These are phyloP conservation scores for Macrotyloma uniflorum DNA, from an alignment of 306 rosid species.

Conservation along the genomic window DNA sequence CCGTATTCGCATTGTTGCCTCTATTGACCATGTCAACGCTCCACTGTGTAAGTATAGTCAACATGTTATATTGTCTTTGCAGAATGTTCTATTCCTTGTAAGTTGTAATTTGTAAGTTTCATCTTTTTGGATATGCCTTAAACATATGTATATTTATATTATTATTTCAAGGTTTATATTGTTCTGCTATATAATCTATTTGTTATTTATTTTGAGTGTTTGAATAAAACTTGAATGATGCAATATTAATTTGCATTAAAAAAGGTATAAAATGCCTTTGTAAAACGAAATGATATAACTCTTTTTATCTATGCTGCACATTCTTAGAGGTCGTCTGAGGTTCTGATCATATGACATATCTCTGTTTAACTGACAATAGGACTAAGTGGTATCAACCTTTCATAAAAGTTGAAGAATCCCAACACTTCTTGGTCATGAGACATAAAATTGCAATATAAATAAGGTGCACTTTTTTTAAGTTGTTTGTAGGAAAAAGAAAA, in stretches of 20 bases:
- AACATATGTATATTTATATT: conserved; percentile 2
- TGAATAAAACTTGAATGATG: conserved; percentile 2
- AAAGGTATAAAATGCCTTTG: not conserved
- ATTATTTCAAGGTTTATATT: conserved; percentile 17
- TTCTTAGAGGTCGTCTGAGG: not conserved
- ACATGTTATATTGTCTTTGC: not conserved
- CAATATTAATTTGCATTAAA: not conserved
- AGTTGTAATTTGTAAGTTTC: conserved; percentile 46
- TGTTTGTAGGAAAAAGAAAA: conserved; percentile 11
- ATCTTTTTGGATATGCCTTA: conserved; percentile 3
- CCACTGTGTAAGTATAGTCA: conserved; percentile 69
- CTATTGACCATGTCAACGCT: conserved; percentile 85
- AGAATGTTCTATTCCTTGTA: conserved; percentile 10
- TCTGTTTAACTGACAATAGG: not conserved
- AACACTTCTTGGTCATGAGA: conserved; percentile 19
- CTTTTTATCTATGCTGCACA: conserved; percentile 16
- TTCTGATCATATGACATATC: conserved; percentile 10
- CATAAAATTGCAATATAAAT: conserved; percentile 3
- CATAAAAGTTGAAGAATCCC: not conserved
- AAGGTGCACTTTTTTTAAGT: not conserved
- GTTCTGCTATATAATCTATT: not conserved
- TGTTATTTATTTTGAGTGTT: conserved; percentile 13
- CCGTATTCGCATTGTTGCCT: conserved; percentile 70
- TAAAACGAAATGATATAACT: not conserved
- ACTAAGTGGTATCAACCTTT: not conserved